Conservation (phyloP, 164 flowering plant genomes). For the Houttuynia cordata region DNA sequence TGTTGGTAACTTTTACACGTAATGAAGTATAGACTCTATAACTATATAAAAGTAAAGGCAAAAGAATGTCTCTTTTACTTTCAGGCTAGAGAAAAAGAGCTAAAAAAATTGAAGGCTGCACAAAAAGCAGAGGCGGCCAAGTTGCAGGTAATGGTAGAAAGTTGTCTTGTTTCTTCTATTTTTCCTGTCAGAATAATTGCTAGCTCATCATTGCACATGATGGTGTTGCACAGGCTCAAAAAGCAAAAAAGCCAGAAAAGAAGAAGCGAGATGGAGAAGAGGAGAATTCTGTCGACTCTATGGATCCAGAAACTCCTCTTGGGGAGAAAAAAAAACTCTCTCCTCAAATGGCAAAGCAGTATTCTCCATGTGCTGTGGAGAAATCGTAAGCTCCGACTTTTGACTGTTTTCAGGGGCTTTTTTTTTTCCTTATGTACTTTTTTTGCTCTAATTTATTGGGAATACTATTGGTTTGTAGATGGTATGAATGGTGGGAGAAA, state of each 20-base stretch:
- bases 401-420: background rate
- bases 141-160: conserved; percentile 33
- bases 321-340: conserved; percentile 88
- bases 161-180: background rate
- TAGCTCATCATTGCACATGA: background rate
- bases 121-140: conserved; percentile 60
- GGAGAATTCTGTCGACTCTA: conserved; percentile 58
- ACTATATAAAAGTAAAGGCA: background rate
- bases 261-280: conserved; percentile 54
- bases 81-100: conserved; percentile 76
- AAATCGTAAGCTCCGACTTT: conserved; percentile 45
- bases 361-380: conserved; percentile 75
- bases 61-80: background rate
- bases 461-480: conserved; percentile 28
- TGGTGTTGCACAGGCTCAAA: conserved; percentile 40
- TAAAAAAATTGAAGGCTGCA: conserved; percentile 62
- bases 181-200: background rate
- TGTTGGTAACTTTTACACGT: background rate
- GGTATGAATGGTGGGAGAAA: conserved; percentile 97
- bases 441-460: background rate
- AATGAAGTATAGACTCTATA: background rate
- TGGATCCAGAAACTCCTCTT: conserved; percentile 66
- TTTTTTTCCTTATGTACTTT: background rate
- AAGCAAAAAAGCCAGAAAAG: conserved; percentile 50
- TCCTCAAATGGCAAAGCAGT: conserved; percentile 73